These are phyloP conservation scores for Helianthus tuberosus DNA, from an alignment of 129 eudicot species.

Conservation along the genomic window DNA sequence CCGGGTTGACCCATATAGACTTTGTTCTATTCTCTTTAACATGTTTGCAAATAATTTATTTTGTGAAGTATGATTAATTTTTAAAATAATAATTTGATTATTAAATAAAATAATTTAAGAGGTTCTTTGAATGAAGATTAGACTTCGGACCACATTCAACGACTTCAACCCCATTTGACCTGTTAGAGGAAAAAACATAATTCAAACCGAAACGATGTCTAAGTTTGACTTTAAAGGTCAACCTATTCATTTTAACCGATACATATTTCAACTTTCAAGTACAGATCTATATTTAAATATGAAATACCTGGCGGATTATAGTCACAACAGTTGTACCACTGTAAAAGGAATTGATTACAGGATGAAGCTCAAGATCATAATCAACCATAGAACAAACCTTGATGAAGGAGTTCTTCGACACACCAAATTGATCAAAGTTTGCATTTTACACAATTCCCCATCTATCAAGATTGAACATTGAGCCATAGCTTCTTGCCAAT, in stretches of 20 bases:
- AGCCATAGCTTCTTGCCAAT: conserved; percentile 72
- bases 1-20: too few species aligned
- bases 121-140: too few species aligned
- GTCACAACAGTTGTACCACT: conserved; percentile 85
- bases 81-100: too few species aligned
- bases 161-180: too few species aligned
- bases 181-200: too few species aligned
- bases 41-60: too few species aligned
- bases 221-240: background rate
- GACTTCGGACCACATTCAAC: too few species aligned
- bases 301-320: conserved; percentile 69
- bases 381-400: conserved; percentile 77
- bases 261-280: background rate
- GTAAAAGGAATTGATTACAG: conserved; percentile 68
- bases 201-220: too few species aligned
- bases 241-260: background rate
- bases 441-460: conserved; percentile 17
- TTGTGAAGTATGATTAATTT: too few species aligned
- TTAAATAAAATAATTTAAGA: too few species aligned
- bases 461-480: conserved; percentile 26
- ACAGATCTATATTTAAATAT: background rate
- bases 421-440: conserved; percentile 37
- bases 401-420: conserved; percentile 74
- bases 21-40: too few species aligned
- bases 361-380: conserved; percentile 63